Base-by-base conservation (phyloP, 2,329 filamentous ascomycete genomes). In the Akanthomyces uredinophilus region DNA sequence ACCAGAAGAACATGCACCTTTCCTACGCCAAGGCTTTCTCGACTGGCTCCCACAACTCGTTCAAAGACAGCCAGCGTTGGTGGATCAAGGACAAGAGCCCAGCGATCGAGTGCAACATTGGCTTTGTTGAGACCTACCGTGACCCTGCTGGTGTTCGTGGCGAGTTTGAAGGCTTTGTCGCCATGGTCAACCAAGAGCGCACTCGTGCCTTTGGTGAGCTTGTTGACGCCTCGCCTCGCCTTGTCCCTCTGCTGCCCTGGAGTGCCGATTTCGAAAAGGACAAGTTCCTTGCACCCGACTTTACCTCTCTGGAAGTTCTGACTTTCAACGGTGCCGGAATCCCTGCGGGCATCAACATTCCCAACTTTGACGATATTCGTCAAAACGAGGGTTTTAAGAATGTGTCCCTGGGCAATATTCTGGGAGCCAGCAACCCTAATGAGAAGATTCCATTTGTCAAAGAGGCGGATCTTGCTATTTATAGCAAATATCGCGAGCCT, bases 171-270 rank as follows among this genome's bases (percentile, higher is more conserved):
- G 91, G 91, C 2, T 92, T 95, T 71, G 90, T 89, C 51, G 89
- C 89, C 51, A 84, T 91, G 75, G 89, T 98, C 51, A 98, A 98
- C 76, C 82, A 94, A 70, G 94, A 97, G 73, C 87, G 94, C 22
- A 99, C 94, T 1, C 85, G 84, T 63, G 91, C 93, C 1, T 98
- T 98, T 71, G 89, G 89, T 8, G 88, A 90, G 67, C 84, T 98
- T 1, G 95, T 98, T 5, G 83, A 87, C 22, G 87, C 87, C 29
- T 93, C 95, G 0, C 89, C 92, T 13, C 80, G 81, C 51, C 87
- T 96, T 72, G 97, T 99, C 57, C 91, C 92, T 7, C 86, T 96
- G 65, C 79, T 99, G 16, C 95, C 95, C 0, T 99, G 95, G 95
- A 79, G 81, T 41, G 83, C 85, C 52, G 90, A 91, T 0, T 99